Conservation (phyloP, 1,284 basidiomycete genomes). For the Tilletia walkeri region DNA sequence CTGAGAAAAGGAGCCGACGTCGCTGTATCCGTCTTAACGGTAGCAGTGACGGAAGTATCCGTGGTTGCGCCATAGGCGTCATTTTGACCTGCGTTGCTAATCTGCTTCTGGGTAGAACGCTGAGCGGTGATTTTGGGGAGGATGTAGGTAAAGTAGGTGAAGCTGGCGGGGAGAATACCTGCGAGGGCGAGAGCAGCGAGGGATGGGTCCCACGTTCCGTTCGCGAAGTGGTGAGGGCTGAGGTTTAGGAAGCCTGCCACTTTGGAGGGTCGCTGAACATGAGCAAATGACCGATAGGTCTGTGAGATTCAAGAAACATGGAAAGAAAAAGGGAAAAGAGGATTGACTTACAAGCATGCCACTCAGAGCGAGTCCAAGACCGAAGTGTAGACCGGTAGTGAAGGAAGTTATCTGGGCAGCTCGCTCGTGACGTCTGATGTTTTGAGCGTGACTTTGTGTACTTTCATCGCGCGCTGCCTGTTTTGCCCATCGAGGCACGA, state of each 20-base stretch:
- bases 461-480: neutral
- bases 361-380: constrained; percentile 49
- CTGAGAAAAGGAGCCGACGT: constrained; percentile 14
- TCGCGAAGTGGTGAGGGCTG: constrained; percentile 21
- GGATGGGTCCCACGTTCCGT: constrained; percentile 57
- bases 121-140: constrained; percentile 26
- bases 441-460: neutral
- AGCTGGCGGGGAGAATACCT: constrained; percentile 58
- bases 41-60: neutral
- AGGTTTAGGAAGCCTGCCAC: constrained; percentile 43
- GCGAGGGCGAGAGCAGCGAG: constrained; percentile 59
- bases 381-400: constrained; percentile 45
- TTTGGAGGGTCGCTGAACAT: constrained; percentile 33
- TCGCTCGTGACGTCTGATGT: constrained; percentile 16
- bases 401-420: constrained; percentile 40
- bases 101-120: constrained; percentile 12
- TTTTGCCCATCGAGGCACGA: constrained; percentile 15
- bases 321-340: constrained; percentile 21
- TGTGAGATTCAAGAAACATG: too few relatives aligned
- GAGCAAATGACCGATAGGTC: constrained; percentile 21
- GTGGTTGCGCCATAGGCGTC: neutral
- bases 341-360: constrained; percentile 46
- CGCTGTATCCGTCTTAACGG: neutral
- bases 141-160: constrained; percentile 49
- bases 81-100: neutral